Base-by-base conservation (phyloP, 805 yeast species). In the Starmerella powellii region DNA sequence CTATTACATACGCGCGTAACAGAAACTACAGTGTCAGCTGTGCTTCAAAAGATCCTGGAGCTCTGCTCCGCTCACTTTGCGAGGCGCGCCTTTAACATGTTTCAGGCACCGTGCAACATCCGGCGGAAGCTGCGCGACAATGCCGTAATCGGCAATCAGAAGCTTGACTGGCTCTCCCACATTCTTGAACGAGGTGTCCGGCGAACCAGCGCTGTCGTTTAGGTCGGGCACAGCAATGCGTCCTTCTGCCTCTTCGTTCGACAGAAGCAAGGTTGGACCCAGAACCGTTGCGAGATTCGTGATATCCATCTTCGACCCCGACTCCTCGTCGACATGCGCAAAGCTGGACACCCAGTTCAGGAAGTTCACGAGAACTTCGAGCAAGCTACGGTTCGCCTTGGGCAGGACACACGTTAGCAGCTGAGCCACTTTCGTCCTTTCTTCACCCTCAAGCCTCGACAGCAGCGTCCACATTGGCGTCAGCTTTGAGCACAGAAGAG, bases 261-360 rank as follows among this genome's bases (percentile, higher is more conserved):
- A 62, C 52, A 79, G 80, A 31, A 93, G 66, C 34, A 91, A 78
- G 56, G 87, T 91, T 1, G 99, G 99, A 0, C 96, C 82, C 38
- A 91, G 71, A 2, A 91, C 99, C 0, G 97, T 91, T 2, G 98
- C 94, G 49, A 91, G 68, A 59, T 91, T 91, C 58, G 86, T 94
- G 27, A 82, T 74, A 58, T 88, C 96, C 98, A 91, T 91, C 64
- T 88, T 91, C 3, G 96, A 85, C 1, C 91, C 91, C 5, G 39
- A 3, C 31, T 49, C 54, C 53, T 85, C 93, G 56, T 86, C 96
- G 47, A 87, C 75, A 52, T 84, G 87, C 1, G 96, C 82, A 63
- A 91, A 91, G 2, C 97, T 83, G 0, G 97, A 85, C 2, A 87
- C 88, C 97, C 97, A 91, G 60, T 78, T 79, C 57, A 91, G 73